phyloP scores from a whole-genome alignment of 257 asterid species.

The Striga asiatica region DNA sequence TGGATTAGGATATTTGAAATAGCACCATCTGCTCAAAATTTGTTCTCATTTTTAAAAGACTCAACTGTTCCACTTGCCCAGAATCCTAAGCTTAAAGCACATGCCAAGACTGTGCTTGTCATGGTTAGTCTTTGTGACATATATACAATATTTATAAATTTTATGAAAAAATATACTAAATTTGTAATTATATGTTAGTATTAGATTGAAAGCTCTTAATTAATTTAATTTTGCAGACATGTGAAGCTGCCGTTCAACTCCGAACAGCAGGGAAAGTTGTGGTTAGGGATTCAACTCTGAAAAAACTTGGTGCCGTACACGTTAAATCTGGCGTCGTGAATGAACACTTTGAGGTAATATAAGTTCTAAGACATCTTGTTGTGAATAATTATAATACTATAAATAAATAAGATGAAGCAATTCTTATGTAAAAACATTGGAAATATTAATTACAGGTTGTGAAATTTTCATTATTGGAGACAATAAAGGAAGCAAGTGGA shows the following conservation, averaged over 20 bases:
- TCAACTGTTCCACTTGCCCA: constrained; percentile 50
- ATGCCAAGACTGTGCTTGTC: constrained; percentile 69
- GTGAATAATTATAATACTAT: no score
- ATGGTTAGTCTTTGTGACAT: constrained; percentile 62
- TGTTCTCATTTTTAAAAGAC: constrained; percentile 64
- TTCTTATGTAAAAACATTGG: no score
- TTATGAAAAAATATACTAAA: neutral
- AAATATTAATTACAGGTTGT: constrained; percentile 43
- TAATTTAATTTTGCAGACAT: constrained; percentile 42
- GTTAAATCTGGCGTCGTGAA: constrained; percentile 57
- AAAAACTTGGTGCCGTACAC: constrained; percentile 52
- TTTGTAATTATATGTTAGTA: neutral
- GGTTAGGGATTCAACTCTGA: constrained; percentile 56
- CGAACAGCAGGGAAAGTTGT: constrained; percentile 68
- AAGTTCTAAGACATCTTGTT: neutral
- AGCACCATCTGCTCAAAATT: constrained; percentile 70
- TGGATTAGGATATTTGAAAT: constrained; percentile 68
- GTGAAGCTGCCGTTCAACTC: constrained; percentile 81
- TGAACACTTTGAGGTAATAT: constrained; percentile 73
- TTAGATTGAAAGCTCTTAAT: no score
- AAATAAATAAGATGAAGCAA: no score
- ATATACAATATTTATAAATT: no score
- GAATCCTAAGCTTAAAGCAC: constrained; percentile 72
- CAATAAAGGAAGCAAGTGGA: constrained; percentile 65
- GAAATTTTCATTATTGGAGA: constrained; percentile 68